Base-by-base conservation (phyloP, 1,284 basidiomycete species). In the Ustilago nuda region DNA sequence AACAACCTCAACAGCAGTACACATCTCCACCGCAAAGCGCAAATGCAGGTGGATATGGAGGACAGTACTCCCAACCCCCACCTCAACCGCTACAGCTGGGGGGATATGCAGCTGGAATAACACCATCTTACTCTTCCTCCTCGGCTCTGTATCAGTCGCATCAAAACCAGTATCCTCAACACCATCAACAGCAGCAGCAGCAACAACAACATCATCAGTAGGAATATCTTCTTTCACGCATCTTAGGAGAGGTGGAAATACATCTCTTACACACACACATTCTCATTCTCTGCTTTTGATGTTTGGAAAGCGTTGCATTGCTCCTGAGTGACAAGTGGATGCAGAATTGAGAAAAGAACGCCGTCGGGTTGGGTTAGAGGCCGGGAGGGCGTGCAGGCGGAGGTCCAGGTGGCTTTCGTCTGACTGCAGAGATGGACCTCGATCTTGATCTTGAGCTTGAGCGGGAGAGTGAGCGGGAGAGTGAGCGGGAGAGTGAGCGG, bases 331-430 rank as follows among this genome's bases (percentile, higher is more conserved):
- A 33, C 3, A 33, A 27, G 37, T 30, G 37, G 11, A 35, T 30
- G 37, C 19, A 13, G 23, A 55, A 39, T 13, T 6, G 12, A 12
- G 36, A n/a, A 56, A 27, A 39, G 53, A 19, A 27, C 23, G 23
- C 9, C 13, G 37, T 19, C 11, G 9, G 33, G 9, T 2, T 13
- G 13, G 19, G 15, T 39, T 62, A 78, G 6, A 78, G 63, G 7
- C 76, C 72, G 13, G 76, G 72, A 8, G 76, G 76, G 11, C 76
- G 46, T 4, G 57, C 6, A 13, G 75, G 74, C 13, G 74, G 74
- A 17, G 74, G 74, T 1, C 74, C 74, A 19, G 75, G 76, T 33
- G 35, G 53, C 8, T 35, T 37, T 17, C 66, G 71, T 27, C 3
- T 27, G 23, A 27, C 23, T 27, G 23, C 0, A 27, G 23, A 27